Evolutionary conservation across 192 early-diverging fungal species (phyloP).

Genomic region (Thamnidium elegans): DNA sequence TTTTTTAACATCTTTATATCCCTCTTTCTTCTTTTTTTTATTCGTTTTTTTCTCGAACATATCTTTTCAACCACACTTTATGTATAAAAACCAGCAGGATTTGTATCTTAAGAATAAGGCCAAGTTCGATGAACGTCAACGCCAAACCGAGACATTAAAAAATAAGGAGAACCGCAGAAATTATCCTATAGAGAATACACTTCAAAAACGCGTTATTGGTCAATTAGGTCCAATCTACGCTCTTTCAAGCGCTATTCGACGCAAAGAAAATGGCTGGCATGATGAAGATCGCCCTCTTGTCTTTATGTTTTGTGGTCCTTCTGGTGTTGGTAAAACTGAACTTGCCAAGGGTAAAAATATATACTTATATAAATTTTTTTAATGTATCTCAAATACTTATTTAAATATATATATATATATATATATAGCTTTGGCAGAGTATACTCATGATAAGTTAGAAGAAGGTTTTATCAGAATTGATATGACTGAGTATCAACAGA

Average conservation of each 20-base stretch:
- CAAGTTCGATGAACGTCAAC: constrained; percentile 19
- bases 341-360: constrained; percentile 35
- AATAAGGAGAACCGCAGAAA: constrained; percentile 37
- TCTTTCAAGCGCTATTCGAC: constrained; percentile 42
- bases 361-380: background rate
- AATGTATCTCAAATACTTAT: background rate
- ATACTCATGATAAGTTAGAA: constrained; percentile 37
- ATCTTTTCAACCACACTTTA: too few species aligned
- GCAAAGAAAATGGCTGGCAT: constrained; percentile 50
- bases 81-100: constrained; percentile 3
- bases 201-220: constrained; percentile 38
- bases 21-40: too few species aligned
- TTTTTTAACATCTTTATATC: too few species aligned
- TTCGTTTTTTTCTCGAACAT: too few species aligned
- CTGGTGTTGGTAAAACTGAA: constrained; percentile 45
- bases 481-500: constrained; percentile 45
- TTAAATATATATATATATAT: too few species aligned
- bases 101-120: constrained; percentile 26
- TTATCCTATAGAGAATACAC: constrained; percentile 40
- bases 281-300: constrained; percentile 48
- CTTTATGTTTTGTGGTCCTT: constrained; percentile 43
- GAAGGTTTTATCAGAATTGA: constrained; percentile 44
- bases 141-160: constrained; percentile 9
- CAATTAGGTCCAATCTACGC: constrained; percentile 45
- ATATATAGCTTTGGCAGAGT: constrained; percentile 30